Conservation (phyloP, 768 basidiomycete species). For the Holtermannia corniformis region DNA sequence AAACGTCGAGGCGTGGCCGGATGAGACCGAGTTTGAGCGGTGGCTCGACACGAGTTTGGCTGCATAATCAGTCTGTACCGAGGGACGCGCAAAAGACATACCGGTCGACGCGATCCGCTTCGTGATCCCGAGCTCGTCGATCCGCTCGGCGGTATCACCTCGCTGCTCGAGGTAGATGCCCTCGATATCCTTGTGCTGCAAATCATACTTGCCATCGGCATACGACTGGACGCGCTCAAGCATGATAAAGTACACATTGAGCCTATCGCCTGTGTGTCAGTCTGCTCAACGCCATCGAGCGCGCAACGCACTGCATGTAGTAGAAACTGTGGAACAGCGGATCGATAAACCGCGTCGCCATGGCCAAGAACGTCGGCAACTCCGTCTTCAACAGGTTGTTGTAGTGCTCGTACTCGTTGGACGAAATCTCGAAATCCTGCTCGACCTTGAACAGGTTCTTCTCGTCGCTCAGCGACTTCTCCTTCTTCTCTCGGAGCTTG, state of each 20-base stretch:
- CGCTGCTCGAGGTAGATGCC: slow-evolving; percentile 67
- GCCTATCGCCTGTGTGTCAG: slow-evolving; percentile 48
- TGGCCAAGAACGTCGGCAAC: slow-evolving; percentile 80
- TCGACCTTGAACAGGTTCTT: slow-evolving; percentile 96
- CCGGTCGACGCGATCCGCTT: slow-evolving; percentile 80
- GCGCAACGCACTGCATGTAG: slow-evolving; percentile 84
- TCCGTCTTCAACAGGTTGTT: slow-evolving; percentile 84
- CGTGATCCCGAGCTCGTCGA: slow-evolving; percentile 71
- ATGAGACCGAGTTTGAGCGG: slow-evolving; percentile 17
- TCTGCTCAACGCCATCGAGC: slow-evolving; percentile 3
- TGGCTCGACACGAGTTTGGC: slow-evolving; percentile 38
- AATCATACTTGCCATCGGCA: slow-evolving; percentile 62
- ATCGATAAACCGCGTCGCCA: slow-evolving; percentile 82
- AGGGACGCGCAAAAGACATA: slow-evolving; percentile 46
- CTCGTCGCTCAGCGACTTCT: slow-evolving; percentile 89
- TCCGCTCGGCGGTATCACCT: slow-evolving; percentile 67
- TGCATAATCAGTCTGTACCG: slow-evolving; percentile 25
- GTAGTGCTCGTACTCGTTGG: slow-evolving; percentile 87
- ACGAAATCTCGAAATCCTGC: slow-evolving; percentile 88
- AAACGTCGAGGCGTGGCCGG: slow-evolving; percentile 14
- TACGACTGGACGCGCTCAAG: slow-evolving; percentile 89
- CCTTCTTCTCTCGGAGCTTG: slow-evolving; percentile 96
- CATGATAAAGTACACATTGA: slow-evolving; percentile 88
- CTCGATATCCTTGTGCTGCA: slow-evolving; percentile 60
- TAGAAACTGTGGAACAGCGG: slow-evolving; percentile 98